Evolutionary conservation across 1,139 yeast species (phyloP), one percentile per base, ranked within the genome.

Genomic region (Hansenula sp.): DNA sequence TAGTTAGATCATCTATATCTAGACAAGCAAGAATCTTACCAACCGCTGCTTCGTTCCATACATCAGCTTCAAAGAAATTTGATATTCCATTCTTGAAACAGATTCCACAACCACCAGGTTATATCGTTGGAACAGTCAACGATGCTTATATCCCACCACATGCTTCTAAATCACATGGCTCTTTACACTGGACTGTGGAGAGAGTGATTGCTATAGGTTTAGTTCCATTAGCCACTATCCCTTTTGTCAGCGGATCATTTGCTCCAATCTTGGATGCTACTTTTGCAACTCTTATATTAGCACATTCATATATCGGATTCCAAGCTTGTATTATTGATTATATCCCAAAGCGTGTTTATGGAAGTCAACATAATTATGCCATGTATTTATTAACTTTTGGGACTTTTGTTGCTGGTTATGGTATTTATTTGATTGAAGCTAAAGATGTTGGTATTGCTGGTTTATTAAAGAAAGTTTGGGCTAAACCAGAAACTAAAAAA

Each of bases 261-360:
- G 66, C 82, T 54, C 57, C 79, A 44, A 61, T 64, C 8, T 55
- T 77, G 12, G 94, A 84, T 61, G 68, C 87, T 12, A 50, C 75
- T 3, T 68, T 82, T 54, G 70, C 81, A 18, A 65, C 78, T 17
- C 62, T 77, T 20, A 58, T 82, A 44, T 65, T 83, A 52, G 73
- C 77, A 49, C 92, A 84, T 61, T 70, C 80, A 44, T 79, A 74
- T 60, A 76, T 80, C 51, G 94, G 92, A 26, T 76, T 83, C 68
- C 82, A 82, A 62, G 69, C 86, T 36, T 84, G 94, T 71, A 83
- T 85, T 52, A 78, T 77, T 44, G 95, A 85, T 64, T 85, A 85
- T 65, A 79, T 85, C 42, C 89, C 89, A 32, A 61, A 68, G 49
- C 72, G 95, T 66, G 85, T 80, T 17, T 85, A 80, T 56, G 92